Evolutionary conservation across 2,329 filamentous ascomycete genomes (phyloP), one percentile per base, ranked within the genome.

Genomic region (Botrytis deweyae): DNA sequence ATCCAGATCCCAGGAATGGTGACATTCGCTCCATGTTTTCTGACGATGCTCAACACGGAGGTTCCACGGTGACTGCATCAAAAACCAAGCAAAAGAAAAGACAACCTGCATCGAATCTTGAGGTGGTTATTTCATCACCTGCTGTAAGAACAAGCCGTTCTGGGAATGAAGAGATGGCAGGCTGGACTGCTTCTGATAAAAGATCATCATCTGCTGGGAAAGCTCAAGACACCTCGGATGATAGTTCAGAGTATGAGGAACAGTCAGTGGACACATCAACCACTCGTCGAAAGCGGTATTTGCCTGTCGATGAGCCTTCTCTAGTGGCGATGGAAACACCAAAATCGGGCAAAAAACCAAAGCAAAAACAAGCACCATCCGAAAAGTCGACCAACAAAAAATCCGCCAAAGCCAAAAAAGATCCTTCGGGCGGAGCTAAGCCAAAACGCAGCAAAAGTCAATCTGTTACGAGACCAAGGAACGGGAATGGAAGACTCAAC

Each of bases 251-350:
- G 7, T 42, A n/a, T 46, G 14, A 70, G 20, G n/a, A 8, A 46
- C 38, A 33, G 58, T n/a, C 55, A n/a, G 68, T 20, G 25, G 33
- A 70, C 20, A 40, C 55, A 18, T 58, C 62, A 67, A 14, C 25
- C 10, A 40, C 38, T 36, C 72, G 46, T 65, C 63, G 72, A 58
- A 75, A 75, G 36, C 44, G 72, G 10, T 63, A 73, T 59, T 29
- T 74, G 20, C 74, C 74, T 25, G 72, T 74, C 18, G 74, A 72
- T 68, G 63, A 72, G 20, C 49, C 49, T 16, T 58, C 70, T 20
- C n/a, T 44, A 18, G 22, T 58, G 22, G 25, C n/a, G 42, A 14
- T 58, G 36, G 46, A 42, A 9, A 58, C 38, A 58, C 46, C 62
- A 18, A 70, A 58, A 38, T 36, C 10, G 20, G 36, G 29, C 36